Base-by-base conservation (phyloP, 495 filamentous ascomycete species). In the Geoglossum glabrum region DNA sequence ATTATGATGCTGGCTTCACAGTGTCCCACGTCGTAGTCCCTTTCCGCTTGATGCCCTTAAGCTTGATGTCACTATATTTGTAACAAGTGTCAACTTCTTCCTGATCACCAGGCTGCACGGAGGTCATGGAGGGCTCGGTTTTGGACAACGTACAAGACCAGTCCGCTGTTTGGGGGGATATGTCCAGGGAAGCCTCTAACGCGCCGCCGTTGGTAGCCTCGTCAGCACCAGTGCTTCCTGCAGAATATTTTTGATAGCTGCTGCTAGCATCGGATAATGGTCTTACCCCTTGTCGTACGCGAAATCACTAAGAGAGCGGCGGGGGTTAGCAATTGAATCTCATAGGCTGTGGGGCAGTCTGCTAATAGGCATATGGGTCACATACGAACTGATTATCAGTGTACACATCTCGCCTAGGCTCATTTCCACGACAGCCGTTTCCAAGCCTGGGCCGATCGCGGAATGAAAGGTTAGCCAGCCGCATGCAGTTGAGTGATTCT, bases 361-460 rank as follows among this genome's bases (percentile, higher is more conserved):
- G n/a, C n/a, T n/a, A n/a, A n/a, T n/a, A 21, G 3, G 40, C 26
- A 52, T 17, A 52, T 4, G 19, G 40, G n/a, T 25, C 25, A 70
- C 80, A 67, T 74, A 90, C 87, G 78, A 76, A 28, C 79, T 75
- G 61, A 92, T 92, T 34, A 80, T 85, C 60, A 94, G 71, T 19
- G 80, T 82, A 26, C 85, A 80, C 69, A 82, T 84, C 74, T 93
- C 86, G 61, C 87, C 87, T 10, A 87, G 71, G 61, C 74, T 81
- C 85, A 94, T 90, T 60, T 79, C 72, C 25, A 77, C 70, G 30
- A 94, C 86, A 59, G 84, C 87, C 73, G 90, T 81, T 61, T 94
- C 87, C 87, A 87, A 94, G 49, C 87, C 87, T 89, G 64, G 19
- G 47, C 10, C 40, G 11, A 54, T 27, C 34, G 17, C 26, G 25